Evolutionary conservation across 2,329 filamentous ascomycete genomes (phyloP).

Genomic region (Penicillium sp.): DNA sequence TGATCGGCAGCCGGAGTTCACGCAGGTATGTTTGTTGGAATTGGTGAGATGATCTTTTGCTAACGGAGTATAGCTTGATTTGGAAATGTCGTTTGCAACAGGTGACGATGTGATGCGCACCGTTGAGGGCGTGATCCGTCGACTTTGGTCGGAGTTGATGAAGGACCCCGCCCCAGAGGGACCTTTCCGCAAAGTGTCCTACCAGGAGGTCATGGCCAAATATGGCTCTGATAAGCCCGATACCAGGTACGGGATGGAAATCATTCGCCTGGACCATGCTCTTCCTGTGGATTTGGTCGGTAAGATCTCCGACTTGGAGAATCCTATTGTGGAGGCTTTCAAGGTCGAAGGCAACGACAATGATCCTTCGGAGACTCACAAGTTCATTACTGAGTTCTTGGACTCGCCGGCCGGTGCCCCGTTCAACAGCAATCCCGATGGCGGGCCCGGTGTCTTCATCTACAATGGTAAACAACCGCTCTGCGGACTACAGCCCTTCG

Average conservation of each 20-base stretch:
- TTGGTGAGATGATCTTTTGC: not conserved
- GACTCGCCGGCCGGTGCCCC: conserved; percentile 61
- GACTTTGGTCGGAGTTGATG: conserved; percentile 57
- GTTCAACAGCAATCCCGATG: conserved; percentile 69
- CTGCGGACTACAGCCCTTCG: conserved; percentile 74
- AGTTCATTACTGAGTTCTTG: conserved; percentile 71
- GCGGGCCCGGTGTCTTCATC: conserved; percentile 78
- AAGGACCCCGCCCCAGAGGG: conserved; percentile 43
- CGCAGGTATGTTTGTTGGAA: conserved; percentile 61
- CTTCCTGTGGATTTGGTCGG: conserved; percentile 65
- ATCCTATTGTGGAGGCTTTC: conserved; percentile 75
- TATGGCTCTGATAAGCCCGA: conserved; percentile 96
- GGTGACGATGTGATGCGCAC: conserved; percentile 69
- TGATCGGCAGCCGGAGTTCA: conserved; percentile 95
- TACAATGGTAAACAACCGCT: conserved; percentile 74
- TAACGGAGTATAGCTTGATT: conserved; percentile 66
- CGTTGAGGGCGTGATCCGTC: conserved; percentile 55
- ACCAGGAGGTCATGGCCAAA: conserved; percentile 73
- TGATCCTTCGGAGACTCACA: conserved; percentile 55
- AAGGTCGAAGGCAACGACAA: conserved; percentile 57
- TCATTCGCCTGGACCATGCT: conserved; percentile 65
- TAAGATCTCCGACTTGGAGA: conserved; percentile 71
- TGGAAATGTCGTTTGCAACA: conserved; percentile 87
- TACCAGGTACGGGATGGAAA: conserved; percentile 70
- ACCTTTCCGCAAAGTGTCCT: conserved; percentile 65